Evolutionary conservation across 139 green algal genomes (phyloP), one percentile per base, ranked within the genome.

Genomic region (Nannochloris sp.): DNA sequence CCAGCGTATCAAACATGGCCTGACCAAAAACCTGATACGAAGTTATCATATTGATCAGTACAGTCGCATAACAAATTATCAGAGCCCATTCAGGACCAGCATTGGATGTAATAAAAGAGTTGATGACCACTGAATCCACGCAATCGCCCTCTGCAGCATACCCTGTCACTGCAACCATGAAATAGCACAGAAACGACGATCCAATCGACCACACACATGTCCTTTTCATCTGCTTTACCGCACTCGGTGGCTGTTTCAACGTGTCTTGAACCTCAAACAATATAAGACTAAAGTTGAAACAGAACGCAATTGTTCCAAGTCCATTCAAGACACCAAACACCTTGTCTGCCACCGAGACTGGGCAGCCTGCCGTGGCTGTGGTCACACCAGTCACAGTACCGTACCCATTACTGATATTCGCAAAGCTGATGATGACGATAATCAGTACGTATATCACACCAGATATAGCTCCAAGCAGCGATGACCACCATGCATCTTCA

Each of bases 211-310:
- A 16, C 13, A 56, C 12, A 45, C 53, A 58, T 13, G 67, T 49
- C 2, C 1, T 29, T 29, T 57, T 56, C 73, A 80, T 80, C 3
- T 17, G 30, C 2, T 50, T 62, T 1, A 25, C n/a, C 5, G 63
- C 49, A 29, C 14, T 26, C 53, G 67, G 56, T 20, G 69, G 56
- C 33, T 72, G 43, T 4, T 49, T 61, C 23, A 80, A 49, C 2
- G 73, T 80, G 31, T 77, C 73, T 57, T 80, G 70, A 33, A 80
- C 79, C 57, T 79, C 73, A 12, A 79, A 49, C 4, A 77, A 63
- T 26, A 80, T 68, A 29, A 76, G 6, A 2, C 36, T 65, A 37
- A 63, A 64, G 37, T 62, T 66, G 61, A 79, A 81, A 6, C 74
- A 61, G 76, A 83, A 76, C 13, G 63, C 51, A 12, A 83, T 63